Evolutionary conservation across 2,329 filamentous ascomycete genomes (phyloP), one percentile per base, ranked within the genome.

Genomic region (Trichoderma sp.): DNA sequence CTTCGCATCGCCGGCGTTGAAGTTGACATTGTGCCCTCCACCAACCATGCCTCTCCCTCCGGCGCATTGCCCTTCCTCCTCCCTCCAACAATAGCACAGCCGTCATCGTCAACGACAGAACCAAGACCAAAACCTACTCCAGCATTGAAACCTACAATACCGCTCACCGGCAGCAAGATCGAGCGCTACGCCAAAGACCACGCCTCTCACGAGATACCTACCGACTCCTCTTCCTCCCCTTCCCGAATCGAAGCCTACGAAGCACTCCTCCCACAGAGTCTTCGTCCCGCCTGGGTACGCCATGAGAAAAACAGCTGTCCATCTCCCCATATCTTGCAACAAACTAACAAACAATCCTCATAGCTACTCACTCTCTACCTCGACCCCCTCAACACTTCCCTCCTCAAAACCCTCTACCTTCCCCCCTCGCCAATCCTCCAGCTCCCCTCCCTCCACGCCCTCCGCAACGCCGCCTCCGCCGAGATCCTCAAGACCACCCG

Each of bases 11-110:
- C 89, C 61, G 86, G 86, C 51, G 83, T 97, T 69, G 80, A 88
- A 5, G 91, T 94, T 78, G 83, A 83, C 65, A 82, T 90, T 63
- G 82, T 88, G 7, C 81, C 92, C 5, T 96, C 94, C 4, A 97
- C 89, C 74, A 98, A 98, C 79, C 96, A 98, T 82, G 94, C 95
- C 63, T 97, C 94, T 2, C 95, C 95, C 0, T 91, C 90, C 26
- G 94, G 95, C 69, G 85, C 90, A n/a, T 85, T 98, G 16, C 96
- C 96, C 0, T 98, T 97, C 80, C 85, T 99, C 54, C 85, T 95
- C 10, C 90, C 92, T 11, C 71, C 79, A 32, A 72, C 74, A 51
- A 21, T 28, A 51, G 2, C 54, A 16, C 14, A 24, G 21, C 2
- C 21, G 11, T 1, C 56, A 28, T 11, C 59, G 13, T 34, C 30